Evolutionary conservation across 1,139 yeast species (phyloP).

Genomic region (Pichia kudriavzevii): DNA sequence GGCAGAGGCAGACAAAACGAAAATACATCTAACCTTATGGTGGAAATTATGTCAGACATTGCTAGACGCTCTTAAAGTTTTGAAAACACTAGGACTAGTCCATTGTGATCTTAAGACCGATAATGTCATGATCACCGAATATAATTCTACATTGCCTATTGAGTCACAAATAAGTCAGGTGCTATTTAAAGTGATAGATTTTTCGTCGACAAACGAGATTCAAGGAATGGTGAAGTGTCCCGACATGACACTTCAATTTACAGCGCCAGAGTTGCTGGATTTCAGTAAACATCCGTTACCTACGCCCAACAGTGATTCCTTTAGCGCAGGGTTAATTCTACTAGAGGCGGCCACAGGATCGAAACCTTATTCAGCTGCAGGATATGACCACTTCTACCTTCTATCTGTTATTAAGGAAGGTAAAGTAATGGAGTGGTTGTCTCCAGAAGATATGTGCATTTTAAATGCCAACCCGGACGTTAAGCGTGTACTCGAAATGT

Average conservation of each 20-base stretch:
- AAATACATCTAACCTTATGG: conserved; percentile 25
- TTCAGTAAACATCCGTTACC: conserved; percentile 18
- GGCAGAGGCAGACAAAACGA: conserved; percentile 13
- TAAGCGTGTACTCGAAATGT: not conserved
- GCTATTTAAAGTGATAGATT: conserved; percentile 31
- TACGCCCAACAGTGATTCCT: conserved; percentile 25
- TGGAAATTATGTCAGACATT: conserved; percentile 26
- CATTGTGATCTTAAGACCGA: conserved; percentile 33
- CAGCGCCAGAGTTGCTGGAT: conserved; percentile 31
- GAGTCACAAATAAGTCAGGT: conserved; percentile 3
- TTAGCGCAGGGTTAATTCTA: conserved; percentile 30
- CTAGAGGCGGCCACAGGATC: conserved; percentile 30
- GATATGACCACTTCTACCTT: conserved; percentile 22
- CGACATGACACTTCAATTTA: conserved; percentile 31
- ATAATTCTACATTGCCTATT: not conserved
- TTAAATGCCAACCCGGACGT: conserved; percentile 7
- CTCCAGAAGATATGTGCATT: conserved; percentile 18
- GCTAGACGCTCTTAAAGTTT: conserved; percentile 21
- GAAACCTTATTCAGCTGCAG: conserved; percentile 27
- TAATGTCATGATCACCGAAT: conserved; percentile 26
- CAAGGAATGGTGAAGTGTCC: conserved; percentile 22
- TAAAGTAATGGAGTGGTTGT: conserved; percentile 23
- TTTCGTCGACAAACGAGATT: conserved; percentile 27
- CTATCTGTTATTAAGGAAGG: conserved; percentile 22
- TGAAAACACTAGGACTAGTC: conserved; percentile 24